Base-by-base conservation (phyloP, 768 basidiomycete genomes). In the Termitomyces sp. region DNA sequence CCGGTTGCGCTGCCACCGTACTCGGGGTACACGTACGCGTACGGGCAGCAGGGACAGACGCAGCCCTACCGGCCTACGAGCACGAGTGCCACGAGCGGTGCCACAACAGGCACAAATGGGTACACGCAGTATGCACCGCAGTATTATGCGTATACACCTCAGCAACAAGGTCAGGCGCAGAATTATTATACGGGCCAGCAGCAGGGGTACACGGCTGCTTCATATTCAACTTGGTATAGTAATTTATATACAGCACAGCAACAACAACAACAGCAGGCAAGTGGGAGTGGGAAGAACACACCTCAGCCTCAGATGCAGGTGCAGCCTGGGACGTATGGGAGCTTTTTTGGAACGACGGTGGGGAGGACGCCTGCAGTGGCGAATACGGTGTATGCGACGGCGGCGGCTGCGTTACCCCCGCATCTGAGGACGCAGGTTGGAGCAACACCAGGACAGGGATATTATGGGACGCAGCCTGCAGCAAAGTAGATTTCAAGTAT, bases 231-330 rank as follows among this genome's bases (percentile, higher is more conserved):
- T 19, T 70, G 70, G 67, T 71, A 72, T 51, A 67, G 62, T 7
- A 69, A 71, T 44, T 5, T 44, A 22, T 72, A 72, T 54, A 55
- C 59, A 32, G 59, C 63, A 17, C 71, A 35, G 54, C 28, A 28
- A 28, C 28, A 28, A 28, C 28, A 49, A 22, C 59, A 47, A 19
- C 46, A 45, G 14, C 56, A 56, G 15, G 43, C 64, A 6, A 67
- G 74, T 1, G 76, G 74, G 37, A 68, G 74, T 1, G 76, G 74
- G 37, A 70, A 69, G 22, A 74, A 70, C n/a, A 77, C 78, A 5
- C 78, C 79, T 5, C 77, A 79, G 50, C 71, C 77, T 26, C 28
- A 28, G 28, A 28, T 28, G 28, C 28, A 28, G 21, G 26, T 28
- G 52, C 56, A 45, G 58, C 17, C 37, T n/a, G 47, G 60, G 35